Conservation (phyloP, 768 basidiomycete genomes). For the Strobilomyces confusus region DNA sequence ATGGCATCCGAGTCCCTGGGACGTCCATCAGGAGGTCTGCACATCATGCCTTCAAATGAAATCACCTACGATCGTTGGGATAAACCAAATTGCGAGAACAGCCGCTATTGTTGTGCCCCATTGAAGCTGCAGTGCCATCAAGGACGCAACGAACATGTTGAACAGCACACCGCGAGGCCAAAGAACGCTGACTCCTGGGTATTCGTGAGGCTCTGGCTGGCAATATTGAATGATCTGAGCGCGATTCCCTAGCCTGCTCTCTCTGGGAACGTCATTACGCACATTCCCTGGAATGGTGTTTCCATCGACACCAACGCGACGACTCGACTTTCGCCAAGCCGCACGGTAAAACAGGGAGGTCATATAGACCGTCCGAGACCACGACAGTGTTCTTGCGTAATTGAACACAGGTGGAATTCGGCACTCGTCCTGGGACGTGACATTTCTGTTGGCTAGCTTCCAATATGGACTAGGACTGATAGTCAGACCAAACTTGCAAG, state of each 20-base stretch:
- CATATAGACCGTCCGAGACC: conserved; percentile 17
- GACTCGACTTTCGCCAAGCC: conserved; percentile 8
- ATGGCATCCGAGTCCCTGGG: conserved; percentile 33
- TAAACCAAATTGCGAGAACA: conserved; percentile 25
- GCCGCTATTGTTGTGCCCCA: conserved; percentile 33
- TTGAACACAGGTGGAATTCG: conserved; percentile 24
- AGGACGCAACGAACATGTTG: conserved; percentile 30
- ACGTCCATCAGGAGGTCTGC: background rate
- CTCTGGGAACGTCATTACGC: conserved; percentile 1
- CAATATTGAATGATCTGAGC: conserved; percentile 23
- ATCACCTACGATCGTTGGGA: conserved; percentile 27
- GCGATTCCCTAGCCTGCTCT: conserved; percentile 17
- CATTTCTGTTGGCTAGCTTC: background rate
- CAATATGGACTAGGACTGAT: conserved; percentile 10
- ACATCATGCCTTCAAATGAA: background rate
- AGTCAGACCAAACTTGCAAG: conserved; percentile 12
- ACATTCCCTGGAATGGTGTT: background rate
- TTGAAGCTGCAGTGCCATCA: conserved; percentile 29
- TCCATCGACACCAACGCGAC: conserved; percentile 3
- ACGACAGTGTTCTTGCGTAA: conserved; percentile 22
- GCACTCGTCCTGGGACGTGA: conserved; percentile 22
- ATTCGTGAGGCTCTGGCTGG: conserved; percentile 1
- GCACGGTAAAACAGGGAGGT: conserved; percentile 16
- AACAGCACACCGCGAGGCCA: conserved; percentile 24
- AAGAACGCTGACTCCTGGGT: background rate